Conservation (phyloP, 768 basidiomycete genomes). For the Clavaria fumosa region DNA sequence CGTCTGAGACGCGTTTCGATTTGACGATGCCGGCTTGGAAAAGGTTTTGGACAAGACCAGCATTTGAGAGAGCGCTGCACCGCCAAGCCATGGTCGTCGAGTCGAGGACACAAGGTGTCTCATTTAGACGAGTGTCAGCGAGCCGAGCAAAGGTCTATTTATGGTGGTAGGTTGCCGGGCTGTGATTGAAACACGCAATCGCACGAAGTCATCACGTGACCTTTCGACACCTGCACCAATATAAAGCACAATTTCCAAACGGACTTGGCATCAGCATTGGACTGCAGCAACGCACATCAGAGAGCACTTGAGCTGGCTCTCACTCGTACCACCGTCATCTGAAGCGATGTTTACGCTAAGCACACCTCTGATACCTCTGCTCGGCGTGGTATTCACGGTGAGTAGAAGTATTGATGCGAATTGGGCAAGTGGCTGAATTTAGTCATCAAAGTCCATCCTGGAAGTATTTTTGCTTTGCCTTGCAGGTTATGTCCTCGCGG, state of each 20-base stretch:
- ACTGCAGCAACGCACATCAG: too few relatives aligned
- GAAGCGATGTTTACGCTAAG: too few relatives aligned
- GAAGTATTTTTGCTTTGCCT: conserved; percentile 80
- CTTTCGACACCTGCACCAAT: too few relatives aligned
- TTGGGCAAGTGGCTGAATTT: too few relatives aligned
- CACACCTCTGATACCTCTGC: conserved; percentile 28
- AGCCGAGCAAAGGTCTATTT: background rate
- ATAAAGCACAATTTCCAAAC: too few relatives aligned
- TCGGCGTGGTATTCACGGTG: conserved; percentile 45
- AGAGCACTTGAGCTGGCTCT: too few relatives aligned
- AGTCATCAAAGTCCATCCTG: conserved; percentile 71
- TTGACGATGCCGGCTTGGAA: conserved; percentile 34
- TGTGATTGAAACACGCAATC: background rate
- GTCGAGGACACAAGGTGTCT: background rate
- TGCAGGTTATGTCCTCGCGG: conserved; percentile 70
- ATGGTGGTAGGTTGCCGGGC: background rate
- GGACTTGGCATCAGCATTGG: too few relatives aligned
- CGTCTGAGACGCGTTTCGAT: conserved; percentile 39
- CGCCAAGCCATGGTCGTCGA: conserved; percentile 60
- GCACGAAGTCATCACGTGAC: conserved; percentile 5
- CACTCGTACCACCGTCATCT: too few relatives aligned
- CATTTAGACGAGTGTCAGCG: background rate
- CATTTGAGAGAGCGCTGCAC: conserved; percentile 53
- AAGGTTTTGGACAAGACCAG: conserved; percentile 62
- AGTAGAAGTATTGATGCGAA: conserved; percentile 9